Evolutionary conservation across 2,329 filamentous ascomycete species (phyloP), one percentile per base, ranked within the genome.

Genomic region (Trichoderma citrinoviride): DNA sequence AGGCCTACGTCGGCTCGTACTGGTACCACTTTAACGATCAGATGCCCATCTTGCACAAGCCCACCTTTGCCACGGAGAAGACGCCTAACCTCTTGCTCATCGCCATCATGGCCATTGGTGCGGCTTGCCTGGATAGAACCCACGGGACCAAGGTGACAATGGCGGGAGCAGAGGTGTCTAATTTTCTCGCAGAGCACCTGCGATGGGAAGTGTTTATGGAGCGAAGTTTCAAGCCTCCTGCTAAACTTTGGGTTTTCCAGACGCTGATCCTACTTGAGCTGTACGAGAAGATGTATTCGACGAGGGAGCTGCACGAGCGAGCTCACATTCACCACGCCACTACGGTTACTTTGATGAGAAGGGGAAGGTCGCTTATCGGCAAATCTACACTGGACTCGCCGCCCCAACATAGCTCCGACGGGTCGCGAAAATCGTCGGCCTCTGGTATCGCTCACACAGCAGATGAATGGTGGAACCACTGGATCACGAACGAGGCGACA

Each of bases 221-320:
- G 73, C 83, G 85, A 15, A 92, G 93, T 76, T 97, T 96, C 77
- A 84, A 92, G 19, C 93, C 95, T 1, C 94, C 95, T 0, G 94
- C 94, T 8, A 97, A 96, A 77, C 79, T 99, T 7, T 99, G 94
- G 94, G 87, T 97, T 0, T 98, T 98, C 78, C 95, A 98, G 75
- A 89, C 94, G 1, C 80, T 98, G 58, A 81, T 98, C 5, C 83
- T 98, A 5, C 83, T 98, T 14, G 95, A 99, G 75, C 80, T 97
- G 0, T 98, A 96, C 72, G 95, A 99, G 79, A 99, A 99, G 82
- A 95, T 97, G 90, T 98, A 94, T 76, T 95, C 93, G 44, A 97
- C 94, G 0, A 86, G 93, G 68, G 89, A 92, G 65, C 81, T 98
- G 37, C 95, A 99, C 76, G 95, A 99, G 77, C 85, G 95, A 69